Conservation (phyloP, 495 filamentous ascomycete genomes). For the Podospora bellae-mahoneyi region DNA sequence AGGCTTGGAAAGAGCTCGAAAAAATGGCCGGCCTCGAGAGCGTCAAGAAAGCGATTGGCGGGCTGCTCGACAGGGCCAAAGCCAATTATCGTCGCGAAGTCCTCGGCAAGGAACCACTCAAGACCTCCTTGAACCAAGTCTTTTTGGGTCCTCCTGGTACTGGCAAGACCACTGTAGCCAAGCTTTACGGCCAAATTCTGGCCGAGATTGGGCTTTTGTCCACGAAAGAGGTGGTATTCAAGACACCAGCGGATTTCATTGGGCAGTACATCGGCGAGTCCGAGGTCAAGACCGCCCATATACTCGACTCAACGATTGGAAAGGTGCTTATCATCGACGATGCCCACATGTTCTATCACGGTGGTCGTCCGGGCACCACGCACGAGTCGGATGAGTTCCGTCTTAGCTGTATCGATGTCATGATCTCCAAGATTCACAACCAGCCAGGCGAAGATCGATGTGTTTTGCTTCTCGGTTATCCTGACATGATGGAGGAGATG, state of each 20-base stretch:
- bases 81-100: slow-evolving; percentile 61
- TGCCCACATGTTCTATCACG: slow-evolving; percentile 48
- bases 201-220: slow-evolving; percentile 57
- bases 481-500: slow-evolving; percentile 66
- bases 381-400: slow-evolving; percentile 48
- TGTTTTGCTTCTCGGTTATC: slow-evolving; percentile 68
- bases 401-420: slow-evolving; percentile 62
- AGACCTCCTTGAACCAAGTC: slow-evolving; percentile 61
- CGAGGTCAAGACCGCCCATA: slow-evolving; percentile 62
- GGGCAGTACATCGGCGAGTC: slow-evolving; percentile 59
- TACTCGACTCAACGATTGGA: slow-evolving; percentile 59
- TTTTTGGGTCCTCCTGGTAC: slow-evolving; percentile 71
- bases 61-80: slow-evolving; percentile 49
- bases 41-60: slow-evolving; percentile 55
- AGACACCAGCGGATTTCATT: slow-evolving; percentile 67
- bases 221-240: slow-evolving; percentile 61
- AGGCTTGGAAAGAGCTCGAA: slow-evolving; percentile 56
- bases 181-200: slow-evolving; percentile 64
- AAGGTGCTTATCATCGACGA: slow-evolving; percentile 75
- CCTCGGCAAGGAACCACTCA: slow-evolving; percentile 51
- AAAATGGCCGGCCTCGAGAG: slow-evolving; percentile 51
- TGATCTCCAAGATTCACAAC: slow-evolving; percentile 71
- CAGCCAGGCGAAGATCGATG: slow-evolving; percentile 69
- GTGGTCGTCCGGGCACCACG: background rate
- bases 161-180: slow-evolving; percentile 73